Conservation (phyloP, 106 monocot species). For the Alisma plantagoaquatica region DNA sequence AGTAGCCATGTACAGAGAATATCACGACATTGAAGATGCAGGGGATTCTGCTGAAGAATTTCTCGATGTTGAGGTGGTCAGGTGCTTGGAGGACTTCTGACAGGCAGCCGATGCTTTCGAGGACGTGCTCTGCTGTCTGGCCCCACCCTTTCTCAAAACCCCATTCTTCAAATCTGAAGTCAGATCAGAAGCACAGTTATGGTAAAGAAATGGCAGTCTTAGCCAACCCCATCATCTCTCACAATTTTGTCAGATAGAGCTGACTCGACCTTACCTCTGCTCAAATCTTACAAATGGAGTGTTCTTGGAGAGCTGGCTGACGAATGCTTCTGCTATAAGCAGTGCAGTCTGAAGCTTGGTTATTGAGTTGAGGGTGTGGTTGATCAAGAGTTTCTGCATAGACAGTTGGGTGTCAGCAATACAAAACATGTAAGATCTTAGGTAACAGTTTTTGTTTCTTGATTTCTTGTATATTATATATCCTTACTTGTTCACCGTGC, state of each 20-base stretch:
- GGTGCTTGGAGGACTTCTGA: conserved; percentile 94
- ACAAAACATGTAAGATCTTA: not conserved
- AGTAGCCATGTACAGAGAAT: conserved; percentile 88
- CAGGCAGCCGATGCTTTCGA: conserved; percentile 59
- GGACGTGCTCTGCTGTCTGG: conserved; percentile 62
- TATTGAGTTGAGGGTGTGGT: conserved; percentile 51
- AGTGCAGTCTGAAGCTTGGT: conserved; percentile 79
- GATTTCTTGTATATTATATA: conserved; percentile 1
- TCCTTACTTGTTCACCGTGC: conserved; percentile 51
- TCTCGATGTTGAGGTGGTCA: conserved; percentile 64
- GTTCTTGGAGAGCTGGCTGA: conserved; percentile 44
- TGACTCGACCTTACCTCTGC: conserved; percentile 37
- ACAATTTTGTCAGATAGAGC: not conserved
- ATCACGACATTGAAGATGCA: conserved; percentile 74
- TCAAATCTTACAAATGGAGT: conserved; percentile 84
- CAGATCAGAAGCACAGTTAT: not conserved
- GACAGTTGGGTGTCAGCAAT: not conserved
- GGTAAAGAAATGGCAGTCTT: not conserved
- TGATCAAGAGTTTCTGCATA: conserved; percentile 84
- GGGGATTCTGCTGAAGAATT: conserved; percentile 70
- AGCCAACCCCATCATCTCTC: no score
- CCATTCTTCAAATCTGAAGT: conserved; percentile 75
- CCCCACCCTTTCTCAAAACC: conserved; percentile 97
- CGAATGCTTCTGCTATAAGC: conserved; percentile 66
- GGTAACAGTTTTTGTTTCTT: not conserved